A percentile compares a stretch with the other conserved stretches of the same genome.
Evolutionary conservation across 2,329 filamentous ascomycete species (phyloP).

Genomic region (Aspergillus sp.): DNA sequence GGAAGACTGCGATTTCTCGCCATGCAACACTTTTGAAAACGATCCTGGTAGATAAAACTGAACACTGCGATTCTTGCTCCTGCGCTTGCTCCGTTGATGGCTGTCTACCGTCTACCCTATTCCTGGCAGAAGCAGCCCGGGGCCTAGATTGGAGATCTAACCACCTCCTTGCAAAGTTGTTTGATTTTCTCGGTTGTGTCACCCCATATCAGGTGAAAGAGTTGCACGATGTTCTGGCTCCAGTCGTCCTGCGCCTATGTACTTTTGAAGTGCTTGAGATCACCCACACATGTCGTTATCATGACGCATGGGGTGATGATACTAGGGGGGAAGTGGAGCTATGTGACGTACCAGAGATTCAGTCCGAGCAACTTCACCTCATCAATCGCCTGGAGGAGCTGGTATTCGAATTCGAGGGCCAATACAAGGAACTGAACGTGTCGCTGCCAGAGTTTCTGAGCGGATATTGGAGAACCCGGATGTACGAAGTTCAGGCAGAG

Average conservation of each 20-base stretch:
- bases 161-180: background rate
- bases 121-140: background rate
- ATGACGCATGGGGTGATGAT: background rate
- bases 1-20: background rate
- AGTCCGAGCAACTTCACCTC: background rate
- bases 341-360: background rate
- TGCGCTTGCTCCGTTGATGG: background rate
- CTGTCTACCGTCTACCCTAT: background rate
- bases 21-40: background rate
- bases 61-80: background rate
- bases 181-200: background rate
- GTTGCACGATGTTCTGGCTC: background rate
- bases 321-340: background rate
- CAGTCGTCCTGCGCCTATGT: background rate
- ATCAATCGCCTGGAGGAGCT: background rate
- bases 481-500: background rate
- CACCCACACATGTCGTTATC: background rate
- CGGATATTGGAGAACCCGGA: slow-evolving; percentile 1
- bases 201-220: background rate
- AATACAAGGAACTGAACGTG: slow-evolving; percentile 1
- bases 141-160: background rate
- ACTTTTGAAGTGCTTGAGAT: background rate
- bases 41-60: background rate
- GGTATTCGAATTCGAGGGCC: background rate
- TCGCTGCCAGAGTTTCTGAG: background rate